Percentiles rank a stretch among this genome's conserved stretches.
Conservation (phyloP, 2,329 filamentous ascomycete genomes). For the Beauveria varroae region DNA sequence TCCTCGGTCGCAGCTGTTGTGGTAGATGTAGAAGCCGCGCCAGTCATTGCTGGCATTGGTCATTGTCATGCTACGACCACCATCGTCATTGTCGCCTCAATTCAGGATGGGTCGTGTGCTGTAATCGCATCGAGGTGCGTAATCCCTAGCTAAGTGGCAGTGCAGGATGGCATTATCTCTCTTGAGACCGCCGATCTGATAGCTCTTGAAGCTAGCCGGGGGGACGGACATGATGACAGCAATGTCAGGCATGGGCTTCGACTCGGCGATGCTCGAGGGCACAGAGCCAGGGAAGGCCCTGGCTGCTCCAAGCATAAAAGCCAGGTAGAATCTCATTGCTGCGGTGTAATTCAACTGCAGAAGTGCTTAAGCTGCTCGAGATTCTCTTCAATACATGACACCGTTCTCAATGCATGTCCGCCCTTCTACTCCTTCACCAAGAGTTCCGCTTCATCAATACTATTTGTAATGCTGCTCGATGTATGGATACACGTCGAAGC, state of each 20-base stretch:
- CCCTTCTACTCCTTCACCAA: background rate
- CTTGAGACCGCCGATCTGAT: background rate
- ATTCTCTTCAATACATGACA: background rate
- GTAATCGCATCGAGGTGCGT: background rate
- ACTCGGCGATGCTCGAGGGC: background rate
- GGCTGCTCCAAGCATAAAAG: background rate
- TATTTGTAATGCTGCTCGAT: background rate
- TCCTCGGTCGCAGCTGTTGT: constrained; percentile 20
- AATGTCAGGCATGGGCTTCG: constrained; percentile 5
- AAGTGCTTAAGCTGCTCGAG: background rate
- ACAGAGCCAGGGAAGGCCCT: background rate
- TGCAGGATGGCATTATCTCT: background rate
- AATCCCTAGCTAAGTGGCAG: background rate
- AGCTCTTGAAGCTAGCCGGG: constrained; percentile 2
- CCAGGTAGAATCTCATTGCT: background rate
- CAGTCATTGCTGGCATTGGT: constrained; percentile 7
- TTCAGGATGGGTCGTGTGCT: constrained; percentile 3
- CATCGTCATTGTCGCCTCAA: constrained; percentile 9
- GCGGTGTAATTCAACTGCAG: background rate
- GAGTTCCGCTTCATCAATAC: background rate
- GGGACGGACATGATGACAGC: constrained; percentile 4
- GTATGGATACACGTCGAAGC: background rate
- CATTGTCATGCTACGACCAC: constrained; percentile 5
- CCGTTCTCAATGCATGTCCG: background rate
- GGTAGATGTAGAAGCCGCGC: constrained; percentile 15